Evolutionary conservation across 768 basidiomycete species (phyloP).

Genomic region (Tulasnella sp.): DNA sequence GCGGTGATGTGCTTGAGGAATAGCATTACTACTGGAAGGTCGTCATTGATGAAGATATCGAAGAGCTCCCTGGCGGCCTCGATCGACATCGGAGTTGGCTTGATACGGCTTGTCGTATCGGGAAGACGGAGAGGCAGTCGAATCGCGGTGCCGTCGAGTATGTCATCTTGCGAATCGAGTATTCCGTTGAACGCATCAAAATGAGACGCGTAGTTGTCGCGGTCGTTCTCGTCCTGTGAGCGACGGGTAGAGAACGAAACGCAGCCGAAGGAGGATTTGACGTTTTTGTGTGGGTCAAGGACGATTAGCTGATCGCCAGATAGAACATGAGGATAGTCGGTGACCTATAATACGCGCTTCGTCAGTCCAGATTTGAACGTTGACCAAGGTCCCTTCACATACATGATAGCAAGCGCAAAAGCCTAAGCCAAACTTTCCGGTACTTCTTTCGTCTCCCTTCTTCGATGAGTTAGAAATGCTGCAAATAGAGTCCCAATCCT

Average conservation of each 20-base stretch:
- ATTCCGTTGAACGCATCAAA: neutral
- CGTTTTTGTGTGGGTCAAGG: slow-evolving; percentile 1
- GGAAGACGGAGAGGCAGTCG: slow-evolving; percentile 54
- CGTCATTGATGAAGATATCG: slow-evolving; percentile 31
- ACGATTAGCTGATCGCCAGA: slow-evolving; percentile 18
- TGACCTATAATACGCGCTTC: neutral
- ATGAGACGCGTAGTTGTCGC: neutral
- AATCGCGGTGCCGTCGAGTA: slow-evolving; percentile 49
- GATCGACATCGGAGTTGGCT: slow-evolving; percentile 48
- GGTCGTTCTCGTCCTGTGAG: neutral
- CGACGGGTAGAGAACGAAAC: neutral
- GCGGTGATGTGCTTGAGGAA: slow-evolving; percentile 25
- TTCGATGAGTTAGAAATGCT: slow-evolving; percentile 15
- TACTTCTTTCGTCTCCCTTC: slow-evolving; percentile 21
- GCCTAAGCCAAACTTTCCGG: slow-evolving; percentile 26
- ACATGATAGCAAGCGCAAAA: slow-evolving; percentile 27
- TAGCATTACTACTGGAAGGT: slow-evolving; percentile 9
- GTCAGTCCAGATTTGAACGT: neutral
- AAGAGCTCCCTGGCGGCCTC: slow-evolving; percentile 52
- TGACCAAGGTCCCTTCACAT: neutral
- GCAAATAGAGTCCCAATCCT: slow-evolving; percentile 20
- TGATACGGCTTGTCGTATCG: slow-evolving; percentile 40
- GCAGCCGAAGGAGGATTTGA: neutral
- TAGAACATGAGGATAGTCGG: slow-evolving; percentile 23
- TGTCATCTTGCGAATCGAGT: neutral